Base-by-base conservation (phyloP, 495 filamentous ascomycete genomes). In the Lentithecium fluviatile region DNA sequence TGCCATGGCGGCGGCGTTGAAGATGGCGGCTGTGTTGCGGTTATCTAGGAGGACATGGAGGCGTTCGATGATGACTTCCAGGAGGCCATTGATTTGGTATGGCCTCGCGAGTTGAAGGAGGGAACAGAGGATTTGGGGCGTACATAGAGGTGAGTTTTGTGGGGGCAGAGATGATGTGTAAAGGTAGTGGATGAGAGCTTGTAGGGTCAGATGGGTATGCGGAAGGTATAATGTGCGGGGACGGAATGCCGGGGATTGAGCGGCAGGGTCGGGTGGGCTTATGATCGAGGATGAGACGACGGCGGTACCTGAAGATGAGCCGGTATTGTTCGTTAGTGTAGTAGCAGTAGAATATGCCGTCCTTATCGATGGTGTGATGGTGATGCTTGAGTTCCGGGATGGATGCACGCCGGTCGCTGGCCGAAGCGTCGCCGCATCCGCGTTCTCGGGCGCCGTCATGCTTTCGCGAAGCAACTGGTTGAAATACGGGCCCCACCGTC, bases 1-100 rank as follows among this genome's bases (percentile, higher is more conserved):
- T 2, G 93, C 95, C 94, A 97, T 97, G 47, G 94, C 94, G 0
- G 93, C 91, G 0, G 95, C 94, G 64, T 98, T 98, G 81, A 97
- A 98, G 13, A 97, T 90, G 15, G 95, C 94, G 0, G 94, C 95
- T 0, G 94, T 92, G 69, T 97, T 98, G 48, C 91, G 82, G 12
- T 86, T 90, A 67, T 98, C 95, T 2, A 98, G 85, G 7, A 93
- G 83, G 54, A 88, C 84, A 69, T 98, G 94, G 6, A 98, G 83
- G 19, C 93, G 87, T 71, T 96, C 90, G 12, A 97, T 89, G 6
- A 89, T 86, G 1, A 90, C 90, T 74, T 97, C 94, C 0, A 97
- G 79, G 1, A 98, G 82, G 0, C 94, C 94, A 66, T 96, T 90
- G 52, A 98, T 80, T 29, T 89, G 87, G 71, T 97, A 98, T 0